A percentile compares a stretch with the other conserved stretches of the same genome.
Evolutionary conservation across 2,329 filamentous ascomycete genomes (phyloP).

Genomic region (Paecilomyces fulvus): DNA sequence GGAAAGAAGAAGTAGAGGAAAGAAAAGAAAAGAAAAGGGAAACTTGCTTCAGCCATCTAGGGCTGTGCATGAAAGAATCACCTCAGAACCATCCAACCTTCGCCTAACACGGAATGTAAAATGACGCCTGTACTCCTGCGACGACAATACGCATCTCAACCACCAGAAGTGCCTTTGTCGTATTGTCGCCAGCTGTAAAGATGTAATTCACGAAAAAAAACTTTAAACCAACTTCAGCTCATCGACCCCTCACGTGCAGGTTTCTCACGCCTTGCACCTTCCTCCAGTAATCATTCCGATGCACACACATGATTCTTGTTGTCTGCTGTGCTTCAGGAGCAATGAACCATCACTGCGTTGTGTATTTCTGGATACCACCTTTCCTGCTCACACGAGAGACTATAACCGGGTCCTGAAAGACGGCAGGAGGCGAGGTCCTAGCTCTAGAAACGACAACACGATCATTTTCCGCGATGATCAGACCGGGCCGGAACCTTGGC

Average conservation of each 20-base stretch:
- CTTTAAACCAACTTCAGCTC: background rate
- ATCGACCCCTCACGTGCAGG: background rate
- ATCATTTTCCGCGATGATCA: background rate
- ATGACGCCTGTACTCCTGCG: background rate
- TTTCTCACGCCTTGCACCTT: background rate
- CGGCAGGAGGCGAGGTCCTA: background rate
- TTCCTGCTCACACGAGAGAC: slow-evolving; percentile 1
- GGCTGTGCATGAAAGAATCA: background rate
- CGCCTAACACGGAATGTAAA: background rate
- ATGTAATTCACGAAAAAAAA: background rate
- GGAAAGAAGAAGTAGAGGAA: background rate
- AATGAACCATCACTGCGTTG: background rate
- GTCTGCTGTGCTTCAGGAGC: background rate
- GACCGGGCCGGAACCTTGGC: slow-evolving; percentile 18
- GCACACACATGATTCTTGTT: background rate
- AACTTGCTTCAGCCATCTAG: background rate
- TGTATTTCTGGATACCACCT: slow-evolving; percentile 5
- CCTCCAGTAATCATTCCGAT: background rate
- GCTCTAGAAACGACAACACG: background rate
- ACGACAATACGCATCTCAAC: background rate
- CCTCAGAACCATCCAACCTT: background rate
- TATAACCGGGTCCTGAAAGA: background rate
- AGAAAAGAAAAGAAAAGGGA: background rate
- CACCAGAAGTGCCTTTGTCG: background rate
- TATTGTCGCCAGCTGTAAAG: background rate